These are phyloP conservation scores for Lactarius tabidus DNA, from an alignment of 768 basidiomycete genomes.

Conservation along the genomic window DNA sequence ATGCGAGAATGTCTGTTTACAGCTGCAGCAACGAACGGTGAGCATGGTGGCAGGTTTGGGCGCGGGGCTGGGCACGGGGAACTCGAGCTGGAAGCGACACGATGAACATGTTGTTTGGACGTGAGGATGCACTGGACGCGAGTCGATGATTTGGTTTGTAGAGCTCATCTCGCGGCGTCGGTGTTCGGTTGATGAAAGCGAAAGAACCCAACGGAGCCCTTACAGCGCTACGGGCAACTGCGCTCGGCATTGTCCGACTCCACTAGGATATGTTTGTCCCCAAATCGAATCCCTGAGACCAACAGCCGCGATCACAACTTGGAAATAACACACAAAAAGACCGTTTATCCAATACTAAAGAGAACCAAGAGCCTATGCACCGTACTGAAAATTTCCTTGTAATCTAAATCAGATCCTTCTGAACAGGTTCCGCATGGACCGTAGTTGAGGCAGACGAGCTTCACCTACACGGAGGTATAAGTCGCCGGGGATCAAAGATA, in stretches of 20 bases:
- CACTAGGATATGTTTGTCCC: not conserved
- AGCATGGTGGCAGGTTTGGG: constrained; percentile 58
- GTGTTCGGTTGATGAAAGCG: not conserved
- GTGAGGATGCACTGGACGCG: constrained; percentile 64
- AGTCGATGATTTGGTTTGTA: constrained; percentile 50
- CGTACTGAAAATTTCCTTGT: not conserved
- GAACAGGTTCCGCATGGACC: not conserved
- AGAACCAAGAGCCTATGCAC: not conserved
- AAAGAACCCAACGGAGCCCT: not conserved
- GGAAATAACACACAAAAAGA: not conserved
- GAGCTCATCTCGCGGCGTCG: constrained; percentile 38
- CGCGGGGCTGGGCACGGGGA: constrained; percentile 56
- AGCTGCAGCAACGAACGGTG: constrained; percentile 66
- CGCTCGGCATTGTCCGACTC: constrained; percentile 1
- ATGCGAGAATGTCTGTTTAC: constrained; percentile 55
- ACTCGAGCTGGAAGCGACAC: constrained; percentile 60
- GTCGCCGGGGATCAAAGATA: not conserved
- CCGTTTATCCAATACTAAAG: not conserved
- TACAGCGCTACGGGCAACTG: not conserved
- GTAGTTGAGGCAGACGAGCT: not conserved
- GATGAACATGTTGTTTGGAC: constrained; percentile 57
- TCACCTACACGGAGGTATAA: not conserved
- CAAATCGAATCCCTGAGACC: not conserved
- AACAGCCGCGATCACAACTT: not conserved
- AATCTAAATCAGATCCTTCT: not conserved